Percentiles rank a stretch among this genome's conserved stretches.
These are phyloP conservation scores for Talaromyces sp. DNA, from an alignment of 2,329 filamentous ascomycete species.

Conservation along the genomic window DNA sequence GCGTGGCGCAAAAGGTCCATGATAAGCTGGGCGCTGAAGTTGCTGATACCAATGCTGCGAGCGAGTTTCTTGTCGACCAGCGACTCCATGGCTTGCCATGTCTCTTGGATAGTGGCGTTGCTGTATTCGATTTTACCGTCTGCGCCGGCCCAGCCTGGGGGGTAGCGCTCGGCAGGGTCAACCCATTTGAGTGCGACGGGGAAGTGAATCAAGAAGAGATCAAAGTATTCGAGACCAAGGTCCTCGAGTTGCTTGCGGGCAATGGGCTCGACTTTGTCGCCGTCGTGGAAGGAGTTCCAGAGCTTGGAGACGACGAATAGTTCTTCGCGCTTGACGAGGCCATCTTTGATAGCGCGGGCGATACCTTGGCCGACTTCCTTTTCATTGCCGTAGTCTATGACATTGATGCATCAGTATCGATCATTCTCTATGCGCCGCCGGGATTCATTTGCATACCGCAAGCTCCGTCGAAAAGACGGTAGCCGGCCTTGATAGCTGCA, in stretches of 20 bases:
- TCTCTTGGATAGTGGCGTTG: conserved; percentile 73
- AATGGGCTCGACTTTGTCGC: conserved; percentile 71
- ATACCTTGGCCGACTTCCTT: conserved; percentile 72
- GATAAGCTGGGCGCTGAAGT: conserved; percentile 74
- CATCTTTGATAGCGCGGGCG: conserved; percentile 73
- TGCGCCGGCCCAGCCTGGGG: conserved; percentile 68
- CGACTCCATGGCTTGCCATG: conserved; percentile 75
- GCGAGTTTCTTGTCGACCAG: conserved; percentile 66
- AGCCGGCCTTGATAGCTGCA: conserved; percentile 62
- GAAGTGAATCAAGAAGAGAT: conserved; percentile 87
- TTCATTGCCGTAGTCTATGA: conserved; percentile 75
- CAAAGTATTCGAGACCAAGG: conserved; percentile 85
- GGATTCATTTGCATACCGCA: conserved; percentile 42
- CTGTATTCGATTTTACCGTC: conserved; percentile 61
- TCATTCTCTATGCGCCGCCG: neutral
- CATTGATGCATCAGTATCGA: neutral
- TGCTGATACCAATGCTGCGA: conserved; percentile 73
- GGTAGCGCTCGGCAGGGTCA: conserved; percentile 73
- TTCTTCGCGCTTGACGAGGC: conserved; percentile 76
- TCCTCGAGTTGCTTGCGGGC: conserved; percentile 72
- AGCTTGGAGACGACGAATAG: conserved; percentile 92
- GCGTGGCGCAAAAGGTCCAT: conserved; percentile 78
- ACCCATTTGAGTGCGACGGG: conserved; percentile 82
- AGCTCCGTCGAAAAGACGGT: conserved; percentile 59
- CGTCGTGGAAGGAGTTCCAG: conserved; percentile 88